Conservation (phyloP, 1,284 basidiomycete genomes). For the Phylloboletellus chloephorus region DNA sequence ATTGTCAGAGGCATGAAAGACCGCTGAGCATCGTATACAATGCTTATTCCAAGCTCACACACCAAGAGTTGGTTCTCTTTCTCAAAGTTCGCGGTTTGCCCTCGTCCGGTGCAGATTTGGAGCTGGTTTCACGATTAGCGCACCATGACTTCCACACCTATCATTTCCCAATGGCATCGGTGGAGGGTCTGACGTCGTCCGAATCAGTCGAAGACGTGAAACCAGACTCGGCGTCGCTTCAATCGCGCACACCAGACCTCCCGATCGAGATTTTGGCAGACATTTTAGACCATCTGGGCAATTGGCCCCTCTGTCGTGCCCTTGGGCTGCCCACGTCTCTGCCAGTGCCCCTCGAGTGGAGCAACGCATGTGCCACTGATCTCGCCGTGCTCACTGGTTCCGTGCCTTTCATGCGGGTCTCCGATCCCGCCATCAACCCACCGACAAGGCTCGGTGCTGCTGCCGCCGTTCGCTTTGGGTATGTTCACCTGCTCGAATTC, state of each 20-base stretch:
- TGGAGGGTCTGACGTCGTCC: constrained; percentile 20
- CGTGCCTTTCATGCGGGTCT: constrained; percentile 52
- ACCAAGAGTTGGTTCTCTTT: constrained; percentile 66
- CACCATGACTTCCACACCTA: constrained; percentile 69
- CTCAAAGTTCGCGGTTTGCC: constrained; percentile 64
- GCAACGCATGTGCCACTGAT: constrained; percentile 60
- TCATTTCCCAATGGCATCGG: constrained; percentile 43
- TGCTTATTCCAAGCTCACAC: constrained; percentile 64
- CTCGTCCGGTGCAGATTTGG: constrained; percentile 51
- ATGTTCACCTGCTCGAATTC: constrained; percentile 68
- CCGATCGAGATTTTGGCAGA: constrained; percentile 72
- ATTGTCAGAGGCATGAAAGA: constrained; percentile 20
- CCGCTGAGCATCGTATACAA: constrained; percentile 21
- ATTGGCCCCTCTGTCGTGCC: constrained; percentile 77
- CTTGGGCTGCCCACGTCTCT: constrained; percentile 68
- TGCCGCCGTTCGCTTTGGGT: constrained; percentile 64
- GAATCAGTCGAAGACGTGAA: constrained; percentile 19
- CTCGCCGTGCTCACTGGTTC: constrained; percentile 62
- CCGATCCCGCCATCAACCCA: constrained; percentile 46
- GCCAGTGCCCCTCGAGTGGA: constrained; percentile 63
- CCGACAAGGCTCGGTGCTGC: constrained; percentile 66
- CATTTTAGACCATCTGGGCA: constrained; percentile 69
- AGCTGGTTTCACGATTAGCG: constrained; percentile 62
- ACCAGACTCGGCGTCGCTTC: constrained; percentile 20
- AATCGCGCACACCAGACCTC: constrained; percentile 46